Conservation (phyloP, 1,284 basidiomycete genomes). For the Dichomitus squalens region DNA sequence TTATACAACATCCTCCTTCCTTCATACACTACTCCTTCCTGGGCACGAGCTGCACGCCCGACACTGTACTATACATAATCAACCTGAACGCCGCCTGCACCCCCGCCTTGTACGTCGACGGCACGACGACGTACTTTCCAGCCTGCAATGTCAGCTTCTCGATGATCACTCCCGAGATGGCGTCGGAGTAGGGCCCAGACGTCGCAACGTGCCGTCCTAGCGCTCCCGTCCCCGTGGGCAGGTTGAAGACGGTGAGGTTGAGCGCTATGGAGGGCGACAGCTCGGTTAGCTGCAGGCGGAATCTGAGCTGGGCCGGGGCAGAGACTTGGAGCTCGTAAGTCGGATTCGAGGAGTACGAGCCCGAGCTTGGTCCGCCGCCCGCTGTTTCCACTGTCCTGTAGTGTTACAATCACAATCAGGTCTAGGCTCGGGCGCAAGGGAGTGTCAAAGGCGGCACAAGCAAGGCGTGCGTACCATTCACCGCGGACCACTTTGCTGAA, state of each 20-base stretch:
- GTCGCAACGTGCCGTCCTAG: conserved; percentile 57
- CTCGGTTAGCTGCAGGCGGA: conserved; percentile 64
- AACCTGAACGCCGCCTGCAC: conserved; percentile 61
- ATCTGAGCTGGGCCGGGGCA: conserved; percentile 48
- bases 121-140: conserved; percentile 73
- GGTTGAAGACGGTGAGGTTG: conserved; percentile 63
- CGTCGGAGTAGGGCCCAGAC: conserved; percentile 79
- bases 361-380: conserved; percentile 67
- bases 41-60: conserved; percentile 22
- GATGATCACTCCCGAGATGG: conserved; percentile 69
- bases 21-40: neutral
- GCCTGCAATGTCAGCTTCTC: conserved; percentile 50
- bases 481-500: conserved; percentile 69
- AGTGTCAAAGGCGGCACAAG: too few relatives aligned
- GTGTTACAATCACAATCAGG: neutral
- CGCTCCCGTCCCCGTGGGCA: conserved; percentile 22
- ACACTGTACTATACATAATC: conserved; percentile 54
- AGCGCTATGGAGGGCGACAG: conserved; percentile 48
- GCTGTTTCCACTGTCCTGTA: conserved; percentile 56
- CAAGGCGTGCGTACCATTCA: conserved; percentile 57
- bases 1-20: neutral
- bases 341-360: conserved; percentile 69
- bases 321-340: conserved; percentile 64
- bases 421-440: neutral
- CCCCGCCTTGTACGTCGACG: conserved; percentile 71